Base-by-base conservation (phyloP, 768 basidiomycete species). In the Mycena alexandri region DNA sequence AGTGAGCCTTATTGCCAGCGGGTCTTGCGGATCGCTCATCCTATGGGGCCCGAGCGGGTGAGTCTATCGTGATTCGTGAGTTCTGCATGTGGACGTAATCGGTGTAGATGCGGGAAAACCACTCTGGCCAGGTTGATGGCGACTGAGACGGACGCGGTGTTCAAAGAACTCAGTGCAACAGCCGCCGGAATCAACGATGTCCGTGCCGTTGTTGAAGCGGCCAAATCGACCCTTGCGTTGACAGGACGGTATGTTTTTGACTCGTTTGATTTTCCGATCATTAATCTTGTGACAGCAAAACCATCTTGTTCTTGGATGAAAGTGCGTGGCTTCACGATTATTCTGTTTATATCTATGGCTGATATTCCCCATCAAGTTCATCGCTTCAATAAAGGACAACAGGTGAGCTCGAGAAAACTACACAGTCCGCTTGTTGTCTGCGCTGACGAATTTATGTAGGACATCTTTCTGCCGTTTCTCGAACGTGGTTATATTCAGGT, bases 161-260 rank as follows among this genome's bases (percentile, higher is more conserved):
- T 93, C 75, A 92, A 88, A 70, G 94, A 95, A 72, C 78, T 94
- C 22, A 90, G 90, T 73, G 92, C 92, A n/a, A 93, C 93, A 0
- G 86, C 81, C 29, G 85, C 85, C 3, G 88, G 88, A 4, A 87
- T 91, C 17, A 87, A 86, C 57, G 93, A 96, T 46, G 88, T 95
- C 11, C 85, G 90, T 43, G 80, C 82, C n/a, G 81, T 92, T 1
- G 90, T 93, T 59, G 92, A 93, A 68, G 90, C 93, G 72, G 94
- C 94, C 4, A 91, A 88, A 75, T 85, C 84, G 50, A 78, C 83
- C 11, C 82, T 94, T 55, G 83, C 84, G 44, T 75, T 93, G 51
- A 89, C 89, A 0, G 91, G 91, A 69, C 85, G 87, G 91, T 87
- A 67, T 42, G 81, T 25, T 33, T 13, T 24, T 34, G 41, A 33